Conservation (phyloP, 768 basidiomycete genomes). For the Cystobasidium onofrii region DNA sequence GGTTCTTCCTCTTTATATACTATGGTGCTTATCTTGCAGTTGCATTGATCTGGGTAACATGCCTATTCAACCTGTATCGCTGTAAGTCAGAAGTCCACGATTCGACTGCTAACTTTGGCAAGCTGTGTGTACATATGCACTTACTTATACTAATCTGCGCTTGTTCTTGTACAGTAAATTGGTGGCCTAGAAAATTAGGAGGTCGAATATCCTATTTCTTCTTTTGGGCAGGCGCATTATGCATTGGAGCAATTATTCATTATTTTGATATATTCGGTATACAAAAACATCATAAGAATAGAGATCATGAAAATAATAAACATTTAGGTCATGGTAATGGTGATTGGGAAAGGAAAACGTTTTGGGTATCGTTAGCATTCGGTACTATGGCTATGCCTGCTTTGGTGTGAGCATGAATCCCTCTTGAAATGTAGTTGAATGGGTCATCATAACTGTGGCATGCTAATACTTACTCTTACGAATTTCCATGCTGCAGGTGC, state of each 20-base stretch:
- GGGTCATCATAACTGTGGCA: no score
- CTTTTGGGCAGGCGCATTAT: conserved; percentile 43
- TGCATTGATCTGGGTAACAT: conserved; percentile 49
- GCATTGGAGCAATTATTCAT: conserved; percentile 40
- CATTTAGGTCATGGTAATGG: conserved; percentile 33
- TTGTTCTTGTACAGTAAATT: conserved; percentile 40
- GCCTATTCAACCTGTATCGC: conserved; percentile 48
- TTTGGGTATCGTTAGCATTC: conserved; percentile 40
- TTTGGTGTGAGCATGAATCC: conserved; percentile 43
- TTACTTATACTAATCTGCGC: neutral
- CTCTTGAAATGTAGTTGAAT: no score
- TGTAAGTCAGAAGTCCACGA: conserved; percentile 25
- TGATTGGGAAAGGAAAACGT: conserved; percentile 44
- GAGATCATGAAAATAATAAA: conserved; percentile 41
- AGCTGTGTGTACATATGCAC: no score
- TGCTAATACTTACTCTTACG: no score
- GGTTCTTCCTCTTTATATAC: conserved; percentile 33
- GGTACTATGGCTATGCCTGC: conserved; percentile 39
- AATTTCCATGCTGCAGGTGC: conserved; percentile 44
- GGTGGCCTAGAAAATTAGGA: conserved; percentile 48
- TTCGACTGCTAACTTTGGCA: no score
- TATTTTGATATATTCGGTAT: conserved; percentile 40
- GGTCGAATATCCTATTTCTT: conserved; percentile 46
- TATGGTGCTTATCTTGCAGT: conserved; percentile 47
- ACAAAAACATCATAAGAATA: conserved; percentile 4